These are phyloP conservation scores for Rutstroemia sp. DNA, from an alignment of 2,329 filamentous ascomycete genomes.

Conservation along the genomic window DNA sequence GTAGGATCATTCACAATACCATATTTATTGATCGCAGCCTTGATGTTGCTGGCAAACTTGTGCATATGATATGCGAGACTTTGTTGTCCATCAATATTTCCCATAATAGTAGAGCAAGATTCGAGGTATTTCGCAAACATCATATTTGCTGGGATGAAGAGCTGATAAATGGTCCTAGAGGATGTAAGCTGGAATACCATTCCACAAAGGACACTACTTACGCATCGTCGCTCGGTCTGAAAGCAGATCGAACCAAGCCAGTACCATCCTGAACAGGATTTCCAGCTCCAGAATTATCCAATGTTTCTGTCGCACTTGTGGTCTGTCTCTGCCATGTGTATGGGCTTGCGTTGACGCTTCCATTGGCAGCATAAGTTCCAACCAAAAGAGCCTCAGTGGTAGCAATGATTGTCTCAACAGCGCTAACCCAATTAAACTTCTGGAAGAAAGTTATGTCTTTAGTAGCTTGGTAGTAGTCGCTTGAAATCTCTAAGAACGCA, in stretches of 20 bases:
- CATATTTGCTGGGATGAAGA: constrained; percentile 86
- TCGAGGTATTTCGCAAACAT: constrained; percentile 63
- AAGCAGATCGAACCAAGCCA: constrained; percentile 78
- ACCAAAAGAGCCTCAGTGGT: constrained; percentile 64
- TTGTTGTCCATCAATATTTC: constrained; percentile 38
- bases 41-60: constrained; percentile 54
- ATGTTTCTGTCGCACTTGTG: constrained; percentile 69
- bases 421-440: constrained; percentile 63
- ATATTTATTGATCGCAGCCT: constrained; percentile 59
- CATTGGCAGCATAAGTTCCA: constrained; percentile 61
- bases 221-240: constrained; percentile 84
- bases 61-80: constrained; percentile 51
- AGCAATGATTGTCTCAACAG: constrained; percentile 61
- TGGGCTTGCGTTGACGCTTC: constrained; percentile 46
- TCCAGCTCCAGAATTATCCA: constrained; percentile 68
- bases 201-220: constrained; percentile 28
- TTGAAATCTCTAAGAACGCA: constrained; percentile 74
- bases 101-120: constrained; percentile 45
- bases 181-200: not conserved
- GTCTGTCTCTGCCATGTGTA: constrained; percentile 77
- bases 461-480: constrained; percentile 72
- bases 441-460: constrained; percentile 67
- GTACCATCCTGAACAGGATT: constrained; percentile 70
- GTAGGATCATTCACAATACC: constrained; percentile 59
- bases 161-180: constrained; percentile 59